A percentile compares a stretch with the other conserved stretches of the same genome.
Evolutionary conservation across 345 rosid genomes (phyloP).

Genomic region (Hirschfeldia incana): DNA sequence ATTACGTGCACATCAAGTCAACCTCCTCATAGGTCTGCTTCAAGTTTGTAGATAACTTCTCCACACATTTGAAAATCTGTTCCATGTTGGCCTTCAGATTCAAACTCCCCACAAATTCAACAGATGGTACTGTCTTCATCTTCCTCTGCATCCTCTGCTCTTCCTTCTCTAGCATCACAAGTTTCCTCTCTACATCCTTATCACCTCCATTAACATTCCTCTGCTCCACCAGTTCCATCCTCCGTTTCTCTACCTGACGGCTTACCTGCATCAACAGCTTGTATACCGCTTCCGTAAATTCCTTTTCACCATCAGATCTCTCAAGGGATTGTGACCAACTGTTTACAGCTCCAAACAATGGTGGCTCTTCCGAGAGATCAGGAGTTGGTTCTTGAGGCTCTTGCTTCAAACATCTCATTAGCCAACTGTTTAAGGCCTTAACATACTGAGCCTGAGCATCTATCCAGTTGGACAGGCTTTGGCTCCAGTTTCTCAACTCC

Average conservation of each 20-base stretch:
- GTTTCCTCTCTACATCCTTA: constrained; percentile 33
- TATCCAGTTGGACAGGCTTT: constrained; percentile 56
- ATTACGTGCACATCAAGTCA: constrained; percentile 24
- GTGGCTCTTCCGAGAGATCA: constrained; percentile 55
- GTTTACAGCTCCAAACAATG: constrained; percentile 44
- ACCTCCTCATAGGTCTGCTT: constrained; percentile 31
- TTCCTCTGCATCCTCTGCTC: constrained; percentile 30
- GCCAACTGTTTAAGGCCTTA: constrained; percentile 68
- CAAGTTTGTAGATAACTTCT: constrained; percentile 27
- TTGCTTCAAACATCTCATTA: constrained; percentile 49
- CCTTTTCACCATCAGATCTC: constrained; percentile 39
- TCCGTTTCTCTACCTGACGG: constrained; percentile 39
- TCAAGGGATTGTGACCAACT: constrained; percentile 56
- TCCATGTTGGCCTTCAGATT: constrained; percentile 31
- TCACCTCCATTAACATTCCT: constrained; percentile 17
- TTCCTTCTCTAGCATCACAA: constrained; percentile 34
- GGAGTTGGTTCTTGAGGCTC: constrained; percentile 52
- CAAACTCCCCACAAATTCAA: constrained; percentile 1
- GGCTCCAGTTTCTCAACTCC: constrained; percentile 56
- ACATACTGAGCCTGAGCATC: constrained; percentile 54
- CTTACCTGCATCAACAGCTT: constrained; percentile 31
- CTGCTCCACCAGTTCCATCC: constrained; percentile 23
- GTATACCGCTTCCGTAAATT: constrained; percentile 44
- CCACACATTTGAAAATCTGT: constrained; percentile 31
- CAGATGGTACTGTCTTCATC: constrained; percentile 16